phyloP scores from a whole-genome alignment of 805 yeast species.

The Cyberlindnera subsufficiens region DNA sequence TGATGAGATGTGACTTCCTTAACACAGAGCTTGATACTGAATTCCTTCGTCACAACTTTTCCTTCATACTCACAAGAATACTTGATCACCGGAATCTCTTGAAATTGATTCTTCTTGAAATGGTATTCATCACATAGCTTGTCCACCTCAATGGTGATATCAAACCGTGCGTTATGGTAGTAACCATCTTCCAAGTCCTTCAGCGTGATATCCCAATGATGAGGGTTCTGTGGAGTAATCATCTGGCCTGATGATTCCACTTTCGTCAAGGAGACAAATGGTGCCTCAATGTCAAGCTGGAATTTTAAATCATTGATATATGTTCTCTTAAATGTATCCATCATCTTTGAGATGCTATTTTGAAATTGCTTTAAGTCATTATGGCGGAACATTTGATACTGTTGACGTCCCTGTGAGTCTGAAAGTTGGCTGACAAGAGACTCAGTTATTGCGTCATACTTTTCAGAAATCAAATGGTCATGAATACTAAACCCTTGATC shows the following conservation, averaged over 20 bases:
- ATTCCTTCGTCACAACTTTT: neutral
- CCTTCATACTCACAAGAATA: conserved; percentile 2
- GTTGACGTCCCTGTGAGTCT: conserved; percentile 4
- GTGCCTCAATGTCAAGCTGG: conserved; percentile 4
- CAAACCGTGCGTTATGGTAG: conserved; percentile 14
- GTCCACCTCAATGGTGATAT: conserved; percentile 10
- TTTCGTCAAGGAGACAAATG: conserved; percentile 3
- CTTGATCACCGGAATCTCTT: conserved; percentile 13
- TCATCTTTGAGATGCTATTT: conserved; percentile 6
- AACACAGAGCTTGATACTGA: conserved; percentile 7
- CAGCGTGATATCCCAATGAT: conserved; percentile 6
- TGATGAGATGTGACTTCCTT: neutral
- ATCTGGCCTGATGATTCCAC: conserved; percentile 4
- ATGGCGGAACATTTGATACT: conserved; percentile 9
- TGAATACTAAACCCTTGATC: conserved; percentile 7
- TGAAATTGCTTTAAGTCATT: conserved; percentile 5
- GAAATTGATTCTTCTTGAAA: conserved; percentile 4
- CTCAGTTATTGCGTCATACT: conserved; percentile 7
- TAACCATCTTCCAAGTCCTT: conserved; percentile 20
- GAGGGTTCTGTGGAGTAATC: neutral
- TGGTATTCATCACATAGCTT: conserved; percentile 1
- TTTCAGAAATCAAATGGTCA: conserved; percentile 6
- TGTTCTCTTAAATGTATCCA: conserved; percentile 9
- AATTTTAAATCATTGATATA: conserved; percentile 7
- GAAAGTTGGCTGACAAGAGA: neutral